Conservation (phyloP, 2,329 filamentous ascomycete species). For the Pseudonectria foliicola region DNA sequence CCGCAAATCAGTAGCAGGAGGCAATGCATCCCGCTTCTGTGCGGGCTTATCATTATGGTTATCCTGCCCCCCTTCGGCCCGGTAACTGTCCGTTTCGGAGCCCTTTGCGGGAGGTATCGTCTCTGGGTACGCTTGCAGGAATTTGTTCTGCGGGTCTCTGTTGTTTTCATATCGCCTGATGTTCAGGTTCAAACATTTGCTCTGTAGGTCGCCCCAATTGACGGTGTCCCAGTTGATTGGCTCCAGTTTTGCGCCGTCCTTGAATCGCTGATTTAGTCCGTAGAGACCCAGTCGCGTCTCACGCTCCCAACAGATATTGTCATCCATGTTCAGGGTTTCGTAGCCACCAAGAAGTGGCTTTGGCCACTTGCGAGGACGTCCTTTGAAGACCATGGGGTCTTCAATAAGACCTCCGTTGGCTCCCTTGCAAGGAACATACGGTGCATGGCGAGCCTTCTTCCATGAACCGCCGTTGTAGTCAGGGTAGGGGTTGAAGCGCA, state of each 20-base stretch:
- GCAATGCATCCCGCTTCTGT: constrained; percentile 10
- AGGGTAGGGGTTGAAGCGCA: constrained; percentile 64
- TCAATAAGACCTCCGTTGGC: constrained; percentile 52
- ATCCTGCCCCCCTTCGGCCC: constrained; percentile 1
- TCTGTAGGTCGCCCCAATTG: constrained; percentile 65
- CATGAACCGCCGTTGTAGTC: constrained; percentile 58
- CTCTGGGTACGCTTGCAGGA: constrained; percentile 35
- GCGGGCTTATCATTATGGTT: background rate
- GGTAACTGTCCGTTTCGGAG: background rate
- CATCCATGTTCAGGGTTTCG: constrained; percentile 51
- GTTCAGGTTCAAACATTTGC: constrained; percentile 59
- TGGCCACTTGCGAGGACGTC: constrained; percentile 51
- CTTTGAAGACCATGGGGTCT: constrained; percentile 59
- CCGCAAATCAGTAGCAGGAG: too few relatives aligned
- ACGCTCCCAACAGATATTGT: constrained; percentile 59
- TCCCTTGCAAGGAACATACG: constrained; percentile 58
- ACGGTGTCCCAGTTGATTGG: constrained; percentile 55
- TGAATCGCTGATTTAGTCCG: constrained; percentile 44
- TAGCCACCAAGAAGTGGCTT: constrained; percentile 57
- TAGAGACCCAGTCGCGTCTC: constrained; percentile 64
- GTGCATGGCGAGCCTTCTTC: constrained; percentile 48
- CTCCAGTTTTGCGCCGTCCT: constrained; percentile 32
- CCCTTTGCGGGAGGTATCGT: constrained; percentile 10
- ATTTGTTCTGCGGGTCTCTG: constrained; percentile 35
- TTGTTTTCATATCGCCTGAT: constrained; percentile 51